Evolutionary conservation across 768 basidiomycete species (phyloP).

Genomic region (Rhizopogon rudus): DNA sequence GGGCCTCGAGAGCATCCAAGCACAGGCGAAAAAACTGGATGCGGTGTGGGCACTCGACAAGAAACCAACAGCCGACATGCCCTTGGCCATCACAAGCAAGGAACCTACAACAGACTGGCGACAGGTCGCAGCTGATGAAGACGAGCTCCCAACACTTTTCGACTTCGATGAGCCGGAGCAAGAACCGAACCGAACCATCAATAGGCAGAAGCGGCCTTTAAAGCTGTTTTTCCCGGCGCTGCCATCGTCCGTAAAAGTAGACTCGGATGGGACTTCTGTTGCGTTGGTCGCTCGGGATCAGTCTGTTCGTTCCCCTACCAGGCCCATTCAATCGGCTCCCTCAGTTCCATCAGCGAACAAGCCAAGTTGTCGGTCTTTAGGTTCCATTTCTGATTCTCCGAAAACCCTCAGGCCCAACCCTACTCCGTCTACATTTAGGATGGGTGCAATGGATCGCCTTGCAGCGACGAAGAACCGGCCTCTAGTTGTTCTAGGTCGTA

Average conservation of each 20-base stretch:
- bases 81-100: background rate
- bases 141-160: no score
- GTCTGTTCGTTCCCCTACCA: background rate
- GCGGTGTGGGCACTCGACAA: background rate
- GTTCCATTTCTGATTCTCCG: background rate
- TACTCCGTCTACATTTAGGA: background rate
- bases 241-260: no score
- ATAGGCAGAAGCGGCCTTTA: background rate
- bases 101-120: background rate
- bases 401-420: background rate
- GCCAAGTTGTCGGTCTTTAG: background rate
- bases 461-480: background rate
- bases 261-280: no score
- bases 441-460: background rate
- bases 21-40: conserved; percentile 2
- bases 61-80: background rate
- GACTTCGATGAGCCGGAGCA: no score
- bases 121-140: background rate
- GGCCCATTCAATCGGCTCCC: background rate
- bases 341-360: background rate
- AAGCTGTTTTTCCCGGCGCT: background rate
- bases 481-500: background rate
- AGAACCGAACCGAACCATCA: background rate
- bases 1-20: conserved; percentile 12
- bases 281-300: background rate